Evolutionary conservation across 2,329 filamentous ascomycete genomes (phyloP).

Genomic region (Nemania bipapillata): DNA sequence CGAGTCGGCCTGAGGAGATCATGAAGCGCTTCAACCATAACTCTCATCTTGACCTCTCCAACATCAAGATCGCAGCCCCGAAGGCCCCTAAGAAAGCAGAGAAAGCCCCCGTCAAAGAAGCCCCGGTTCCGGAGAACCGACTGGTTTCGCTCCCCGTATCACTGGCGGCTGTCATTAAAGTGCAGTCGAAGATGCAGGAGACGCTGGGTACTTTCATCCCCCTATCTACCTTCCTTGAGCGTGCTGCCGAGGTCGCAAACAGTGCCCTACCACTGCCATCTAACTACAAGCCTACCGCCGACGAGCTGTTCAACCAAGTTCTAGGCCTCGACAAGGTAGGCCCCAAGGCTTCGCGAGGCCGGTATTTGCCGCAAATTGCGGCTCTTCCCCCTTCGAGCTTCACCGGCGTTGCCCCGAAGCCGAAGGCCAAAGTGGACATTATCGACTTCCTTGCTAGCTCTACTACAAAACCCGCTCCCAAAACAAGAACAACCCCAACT

Average conservation of each 20-base stretch:
- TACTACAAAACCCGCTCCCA: conserved; percentile 46
- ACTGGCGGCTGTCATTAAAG: conserved; percentile 78
- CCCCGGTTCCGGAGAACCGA: conserved; percentile 59
- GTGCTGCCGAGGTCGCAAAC: conserved; percentile 88
- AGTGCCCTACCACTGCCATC: conserved; percentile 79
- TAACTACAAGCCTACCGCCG: conserved; percentile 72
- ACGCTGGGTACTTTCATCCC: conserved; percentile 83
- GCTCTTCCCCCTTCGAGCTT: conserved; percentile 63
- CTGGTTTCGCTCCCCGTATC: conserved; percentile 80
- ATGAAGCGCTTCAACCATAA: conserved; percentile 79
- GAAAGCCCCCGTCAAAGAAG: conserved; percentile 54
- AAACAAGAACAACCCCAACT: conserved; percentile 51
- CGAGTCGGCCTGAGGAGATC: conserved; percentile 75
- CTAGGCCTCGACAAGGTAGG: conserved; percentile 72
- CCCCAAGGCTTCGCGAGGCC: conserved; percentile 67
- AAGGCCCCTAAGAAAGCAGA: conserved; percentile 54
- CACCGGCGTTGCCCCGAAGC: conserved; percentile 49
- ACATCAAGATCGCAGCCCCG: conserved; percentile 80
- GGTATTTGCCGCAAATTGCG: conserved; percentile 77
- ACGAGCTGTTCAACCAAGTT: conserved; percentile 90
- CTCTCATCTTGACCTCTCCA: conserved; percentile 88
- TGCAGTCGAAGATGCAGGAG: conserved; percentile 81
- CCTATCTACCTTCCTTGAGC: conserved; percentile 84
- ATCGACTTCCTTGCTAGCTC: conserved; percentile 78
- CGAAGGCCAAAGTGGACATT: conserved; percentile 73